A percentile compares a stretch with the other conserved stretches of the same genome.
Evolutionary conservation across 2,329 filamentous ascomycete species (phyloP).

Genomic region (Capronia epimyces): DNA sequence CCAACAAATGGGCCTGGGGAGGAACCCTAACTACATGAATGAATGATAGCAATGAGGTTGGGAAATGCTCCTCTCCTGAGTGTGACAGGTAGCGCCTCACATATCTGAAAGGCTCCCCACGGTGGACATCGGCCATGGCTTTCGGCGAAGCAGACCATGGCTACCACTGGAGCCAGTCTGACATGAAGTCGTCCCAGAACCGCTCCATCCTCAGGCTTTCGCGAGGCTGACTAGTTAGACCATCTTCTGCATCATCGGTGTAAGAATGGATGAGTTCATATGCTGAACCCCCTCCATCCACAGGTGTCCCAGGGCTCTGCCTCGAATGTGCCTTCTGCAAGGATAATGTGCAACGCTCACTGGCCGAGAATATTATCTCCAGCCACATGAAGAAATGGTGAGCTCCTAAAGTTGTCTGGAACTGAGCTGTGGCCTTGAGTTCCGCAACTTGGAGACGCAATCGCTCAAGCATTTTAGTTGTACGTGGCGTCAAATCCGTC

Average conservation of each 20-base stretch:
- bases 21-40: no score
- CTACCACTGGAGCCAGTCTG: constrained; percentile 20
- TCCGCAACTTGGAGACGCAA: constrained; percentile 4
- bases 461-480: constrained; percentile 2
- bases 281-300: constrained; percentile 4
- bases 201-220: background rate
- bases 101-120: no score
- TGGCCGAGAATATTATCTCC: constrained; percentile 14
- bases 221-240: background rate
- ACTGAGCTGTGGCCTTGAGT: background rate
- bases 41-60: no score
- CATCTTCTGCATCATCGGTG: constrained; percentile 1
- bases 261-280: constrained; percentile 22
- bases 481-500: background rate
- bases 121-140: no score
- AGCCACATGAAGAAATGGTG: constrained; percentile 11
- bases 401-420: background rate
- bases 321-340: background rate
- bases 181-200: constrained; percentile 22
- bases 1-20: no score
- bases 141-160: no score
- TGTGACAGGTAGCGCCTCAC: no score
- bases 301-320: background rate
- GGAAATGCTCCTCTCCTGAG: no score
- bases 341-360: background rate